A percentile compares a stretch with the other conserved stretches of the same genome.
These are phyloP conservation scores for Panaeolus cyanescens DNA, from an alignment of 768 basidiomycete genomes.

Conservation along the genomic window DNA sequence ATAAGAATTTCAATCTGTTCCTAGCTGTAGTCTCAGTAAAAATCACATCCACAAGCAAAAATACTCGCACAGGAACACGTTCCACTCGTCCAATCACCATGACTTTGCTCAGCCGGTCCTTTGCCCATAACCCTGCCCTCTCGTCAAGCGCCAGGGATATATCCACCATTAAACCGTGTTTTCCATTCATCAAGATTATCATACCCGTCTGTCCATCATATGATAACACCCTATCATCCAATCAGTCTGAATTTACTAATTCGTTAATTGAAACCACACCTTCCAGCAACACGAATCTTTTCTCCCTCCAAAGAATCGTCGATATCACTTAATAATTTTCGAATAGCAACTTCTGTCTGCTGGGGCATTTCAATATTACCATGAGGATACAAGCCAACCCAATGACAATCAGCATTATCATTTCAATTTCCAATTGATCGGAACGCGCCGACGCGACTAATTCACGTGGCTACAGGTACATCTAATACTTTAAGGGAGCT, in stretches of 20 bases:
- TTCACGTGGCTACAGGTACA: too few relatives aligned
- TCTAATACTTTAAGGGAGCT: too few relatives aligned
- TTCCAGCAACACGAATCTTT: conserved; percentile 62
- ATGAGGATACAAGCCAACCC: neutral
- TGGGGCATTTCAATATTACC: conserved; percentile 45
- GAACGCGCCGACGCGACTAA: neutral
- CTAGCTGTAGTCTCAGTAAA: too few relatives aligned
- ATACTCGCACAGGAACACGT: conserved; percentile 19
- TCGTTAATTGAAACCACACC: conserved; percentile 35
- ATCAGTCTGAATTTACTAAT: conserved; percentile 3
- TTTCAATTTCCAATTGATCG: neutral
- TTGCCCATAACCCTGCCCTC: conserved; percentile 45
- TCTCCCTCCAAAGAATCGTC: conserved; percentile 39
- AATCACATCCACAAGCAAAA: conserved; percentile 6
- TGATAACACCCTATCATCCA: conserved; percentile 50
- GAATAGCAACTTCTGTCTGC: conserved; percentile 48
- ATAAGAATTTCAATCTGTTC: too few relatives aligned
- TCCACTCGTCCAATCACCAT: conserved; percentile 65
- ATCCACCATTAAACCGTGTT: conserved; percentile 58
- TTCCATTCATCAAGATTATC: conserved; percentile 50
- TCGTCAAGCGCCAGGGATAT: conserved; percentile 51
- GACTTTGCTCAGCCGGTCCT: conserved; percentile 51
- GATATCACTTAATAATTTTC: conserved; percentile 44
- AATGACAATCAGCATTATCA: neutral
- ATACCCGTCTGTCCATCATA: conserved; percentile 53